Evolutionary conservation across 768 basidiomycete species (phyloP).

Genomic region (Baorangia bicolor): DNA sequence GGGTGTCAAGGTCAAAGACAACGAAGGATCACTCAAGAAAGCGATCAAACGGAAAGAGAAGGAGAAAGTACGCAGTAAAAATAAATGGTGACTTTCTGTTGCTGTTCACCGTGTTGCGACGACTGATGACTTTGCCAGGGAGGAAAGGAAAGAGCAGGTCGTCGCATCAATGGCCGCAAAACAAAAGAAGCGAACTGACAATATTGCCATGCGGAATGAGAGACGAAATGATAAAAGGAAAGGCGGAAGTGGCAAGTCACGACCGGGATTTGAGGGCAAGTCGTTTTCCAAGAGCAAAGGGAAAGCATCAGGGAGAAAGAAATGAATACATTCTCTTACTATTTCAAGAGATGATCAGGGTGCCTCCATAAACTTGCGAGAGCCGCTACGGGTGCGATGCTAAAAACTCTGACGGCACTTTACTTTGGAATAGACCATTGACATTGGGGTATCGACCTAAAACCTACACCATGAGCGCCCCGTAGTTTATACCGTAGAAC

Average conservation of each 20-base stretch:
- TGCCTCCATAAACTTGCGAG: not conserved
- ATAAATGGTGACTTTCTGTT: slow-evolving; percentile 65
- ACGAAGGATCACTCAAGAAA: slow-evolving; percentile 84
- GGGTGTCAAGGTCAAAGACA: slow-evolving; percentile 90
- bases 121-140: slow-evolving; percentile 49
- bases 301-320: slow-evolving; percentile 23
- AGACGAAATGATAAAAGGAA: slow-evolving; percentile 61
- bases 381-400: not conserved
- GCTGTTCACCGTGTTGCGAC: not conserved
- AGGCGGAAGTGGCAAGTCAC: slow-evolving; percentile 55
- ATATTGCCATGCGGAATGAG: slow-evolving; percentile 85
- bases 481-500: no score
- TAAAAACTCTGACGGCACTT: not conserved
- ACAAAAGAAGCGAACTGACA: slow-evolving; percentile 89
- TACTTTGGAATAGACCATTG: not conserved
- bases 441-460: not conserved
- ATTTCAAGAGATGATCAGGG: not conserved
- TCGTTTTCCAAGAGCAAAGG: slow-evolving; percentile 60
- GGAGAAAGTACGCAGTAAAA: slow-evolving; percentile 80
- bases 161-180: slow-evolving; percentile 73
- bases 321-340: slow-evolving; percentile 6
- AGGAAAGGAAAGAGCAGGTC: slow-evolving; percentile 80
- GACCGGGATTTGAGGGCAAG: slow-evolving; percentile 90
- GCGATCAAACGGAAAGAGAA: slow-evolving; percentile 92
- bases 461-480: not conserved